phyloP scores from a whole-genome alignment of 1,284 basidiomycete species.

The Rhodotorula sp. region DNA sequence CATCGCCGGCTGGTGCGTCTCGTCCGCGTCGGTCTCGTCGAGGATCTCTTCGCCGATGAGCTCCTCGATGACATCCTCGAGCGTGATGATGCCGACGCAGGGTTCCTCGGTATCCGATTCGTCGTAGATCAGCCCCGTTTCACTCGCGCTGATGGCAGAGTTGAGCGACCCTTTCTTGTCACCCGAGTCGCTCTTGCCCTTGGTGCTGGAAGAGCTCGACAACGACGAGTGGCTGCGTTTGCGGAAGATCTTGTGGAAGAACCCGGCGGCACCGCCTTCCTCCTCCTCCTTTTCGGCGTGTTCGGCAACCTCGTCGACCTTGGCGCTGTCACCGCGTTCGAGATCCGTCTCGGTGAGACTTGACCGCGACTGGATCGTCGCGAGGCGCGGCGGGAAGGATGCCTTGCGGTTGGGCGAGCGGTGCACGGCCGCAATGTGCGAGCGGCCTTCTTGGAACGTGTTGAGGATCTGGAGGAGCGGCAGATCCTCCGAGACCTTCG shows the following conservation, averaged over 20 bases:
- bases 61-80: slow-evolving; percentile 74
- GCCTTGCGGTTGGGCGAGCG: slow-evolving; percentile 5
- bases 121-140: slow-evolving; percentile 48
- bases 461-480: slow-evolving; percentile 82
- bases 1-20: slow-evolving; percentile 9
- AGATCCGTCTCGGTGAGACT: slow-evolving; percentile 56
- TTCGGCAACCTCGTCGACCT: neutral
- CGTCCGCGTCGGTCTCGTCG: slow-evolving; percentile 58
- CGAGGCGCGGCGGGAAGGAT: slow-evolving; percentile 48
- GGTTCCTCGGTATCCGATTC: slow-evolving; percentile 34
- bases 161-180: slow-evolving; percentile 42
- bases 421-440: slow-evolving; percentile 82
- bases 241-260: slow-evolving; percentile 59
- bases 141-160: neutral
- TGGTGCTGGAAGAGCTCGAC: slow-evolving; percentile 33
- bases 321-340: slow-evolving; percentile 5
- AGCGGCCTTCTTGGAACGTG: slow-evolving; percentile 84
- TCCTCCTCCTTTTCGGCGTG: neutral
- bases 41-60: slow-evolving; percentile 79
- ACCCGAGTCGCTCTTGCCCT: slow-evolving; percentile 1
- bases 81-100: slow-evolving; percentile 85
- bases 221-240: slow-evolving; percentile 53
- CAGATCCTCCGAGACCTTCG: slow-evolving; percentile 80
- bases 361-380: slow-evolving; percentile 13
- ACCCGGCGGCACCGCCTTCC: slow-evolving; percentile 47